A percentile compares a stretch with the other conserved stretches of the same genome.
These are phyloP conservation scores for Beta lomatogona DNA, from an alignment of 179 eudicot species.

Conservation along the genomic window DNA sequence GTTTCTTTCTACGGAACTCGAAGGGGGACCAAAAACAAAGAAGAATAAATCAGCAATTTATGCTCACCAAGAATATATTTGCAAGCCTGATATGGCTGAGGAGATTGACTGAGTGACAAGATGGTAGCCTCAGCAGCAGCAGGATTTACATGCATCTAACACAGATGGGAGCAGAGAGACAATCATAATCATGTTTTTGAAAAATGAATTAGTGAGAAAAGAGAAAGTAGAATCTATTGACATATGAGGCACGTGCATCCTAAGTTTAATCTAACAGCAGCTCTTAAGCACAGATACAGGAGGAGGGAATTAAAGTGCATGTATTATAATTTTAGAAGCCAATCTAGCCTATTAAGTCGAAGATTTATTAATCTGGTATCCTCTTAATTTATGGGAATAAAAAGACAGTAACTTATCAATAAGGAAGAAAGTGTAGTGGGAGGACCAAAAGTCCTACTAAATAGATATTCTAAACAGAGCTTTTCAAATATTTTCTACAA, in stretches of 20 bases:
- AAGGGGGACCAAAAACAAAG: neutral
- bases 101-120: constrained; percentile 75
- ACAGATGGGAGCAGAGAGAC: constrained; percentile 2
- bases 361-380: neutral
- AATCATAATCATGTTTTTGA: constrained; percentile 8
- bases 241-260: neutral
- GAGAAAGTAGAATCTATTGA: neutral
- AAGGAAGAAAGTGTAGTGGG: neutral
- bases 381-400: neutral
- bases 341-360: neutral
- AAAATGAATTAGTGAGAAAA: neutral
- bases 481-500: no score
- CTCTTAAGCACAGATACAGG: neutral
- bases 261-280: neutral
- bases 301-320: neutral
- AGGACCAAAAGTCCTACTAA: neutral
- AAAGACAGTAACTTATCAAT: neutral
- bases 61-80: constrained; percentile 90
- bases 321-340: neutral
- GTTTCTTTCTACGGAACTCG: neutral
- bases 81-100: constrained; percentile 88
- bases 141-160: constrained; percentile 87
- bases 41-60: neutral
- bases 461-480: no score
- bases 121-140: constrained; percentile 89